phyloP scores from a whole-genome alignment of 441 rosid species.

The Populus hybrid region DNA sequence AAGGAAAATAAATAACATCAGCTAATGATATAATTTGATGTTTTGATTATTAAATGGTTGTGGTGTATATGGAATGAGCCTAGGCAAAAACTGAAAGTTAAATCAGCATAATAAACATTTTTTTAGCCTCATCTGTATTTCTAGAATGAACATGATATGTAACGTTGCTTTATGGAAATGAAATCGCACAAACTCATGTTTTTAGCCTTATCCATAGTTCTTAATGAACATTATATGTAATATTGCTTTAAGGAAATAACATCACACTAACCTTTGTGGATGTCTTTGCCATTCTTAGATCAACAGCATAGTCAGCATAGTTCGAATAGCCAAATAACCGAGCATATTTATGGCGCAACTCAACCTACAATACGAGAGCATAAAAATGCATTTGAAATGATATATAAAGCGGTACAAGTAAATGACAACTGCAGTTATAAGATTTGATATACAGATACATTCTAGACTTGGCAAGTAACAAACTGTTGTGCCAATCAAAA shows the following conservation, averaged over 20 bases:
- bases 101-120: not conserved
- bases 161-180: not conserved
- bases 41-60: not conserved
- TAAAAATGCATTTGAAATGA: not conserved
- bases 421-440: not conserved
- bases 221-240: not conserved
- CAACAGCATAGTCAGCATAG: slow-evolving; percentile 83
- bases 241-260: slow-evolving; percentile 7
- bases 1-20: not conserved
- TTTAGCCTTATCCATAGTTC: not conserved
- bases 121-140: not conserved
- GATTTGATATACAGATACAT: not conserved
- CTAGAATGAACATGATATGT: too few relatives aligned
- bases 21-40: not conserved
- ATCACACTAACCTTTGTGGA: slow-evolving; percentile 65
- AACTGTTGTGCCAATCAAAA: not conserved
- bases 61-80: not conserved
- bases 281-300: slow-evolving; percentile 77
- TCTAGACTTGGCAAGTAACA: not conserved
- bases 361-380: slow-evolving; percentile 48
- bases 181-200: not conserved
- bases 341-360: slow-evolving; percentile 80
- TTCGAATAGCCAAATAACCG: slow-evolving; percentile 81
- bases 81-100: not conserved
- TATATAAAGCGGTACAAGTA: not conserved